Base-by-base conservation (phyloP, 345 rosid genomes). In the Tarenaya hassleriana region DNA sequence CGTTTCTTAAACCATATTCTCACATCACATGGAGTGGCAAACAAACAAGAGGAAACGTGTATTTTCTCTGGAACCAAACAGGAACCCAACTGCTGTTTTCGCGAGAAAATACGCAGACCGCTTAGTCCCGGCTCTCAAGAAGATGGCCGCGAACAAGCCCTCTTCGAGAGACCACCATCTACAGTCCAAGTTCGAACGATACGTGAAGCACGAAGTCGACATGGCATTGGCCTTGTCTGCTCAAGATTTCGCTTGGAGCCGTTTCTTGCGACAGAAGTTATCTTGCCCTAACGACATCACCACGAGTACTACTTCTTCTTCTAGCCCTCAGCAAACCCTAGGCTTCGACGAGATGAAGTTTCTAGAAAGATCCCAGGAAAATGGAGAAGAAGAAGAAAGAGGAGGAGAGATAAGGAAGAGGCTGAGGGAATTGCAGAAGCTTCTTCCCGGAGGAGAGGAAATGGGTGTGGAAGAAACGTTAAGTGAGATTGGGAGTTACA, bases 211-310 rank as follows among this genome's bases (percentile, higher is more conserved):
- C 52, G 75, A 74, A 70, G 68, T 67, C 3, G 70, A 74, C 62
- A 66, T 62, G 73, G 72, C 78, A 34, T 63, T 74, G 19, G 75
- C 62, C 12, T 38, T 66, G 44, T 70, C 78, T 7, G 34, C 75
- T 34, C 63, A 63, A 55, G 63, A 66, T 20, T 74, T 62, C n/a
- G 61, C 70, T 3, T 70, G 78, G 78, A 74, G 73, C 15, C 75
- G 41, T 50, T 66, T 69, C 67, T 59, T 74, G 46, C 52, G 42
- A 42, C 16, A 48, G 8, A 66, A 55, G 16, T 56, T 56, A 56
- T 56, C 50, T 10, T 48, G 62, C 41, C 50, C 59, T 53, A 41
- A 62, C 45, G 19, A 50, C 48, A 65, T 45, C 42, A 27, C 38
- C 24, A 12, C 3, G 18, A 49, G 19, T 16, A 40, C 40, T 33